These are phyloP conservation scores for Botrytis byssoidea DNA, from an alignment of 2,329 filamentous ascomycete species.

Conservation along the genomic window DNA sequence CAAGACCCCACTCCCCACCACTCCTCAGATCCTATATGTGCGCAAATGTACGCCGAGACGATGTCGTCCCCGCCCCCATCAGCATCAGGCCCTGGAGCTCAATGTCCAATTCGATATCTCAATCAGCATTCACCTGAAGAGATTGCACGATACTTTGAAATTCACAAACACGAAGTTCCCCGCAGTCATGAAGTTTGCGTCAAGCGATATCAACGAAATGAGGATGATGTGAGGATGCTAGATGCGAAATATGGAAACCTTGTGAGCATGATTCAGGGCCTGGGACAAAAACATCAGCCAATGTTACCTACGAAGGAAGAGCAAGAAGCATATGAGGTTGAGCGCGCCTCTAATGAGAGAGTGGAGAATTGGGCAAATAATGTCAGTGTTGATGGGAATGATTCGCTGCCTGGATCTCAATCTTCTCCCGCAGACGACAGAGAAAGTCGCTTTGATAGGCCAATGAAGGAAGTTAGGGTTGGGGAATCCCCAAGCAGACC, in stretches of 20 bases:
- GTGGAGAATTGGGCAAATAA: constrained; percentile 85
- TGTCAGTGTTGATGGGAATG: constrained; percentile 58
- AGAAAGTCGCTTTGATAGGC: constrained; percentile 75
- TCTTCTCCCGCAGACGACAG: constrained; percentile 53
- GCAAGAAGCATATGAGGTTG: constrained; percentile 41
- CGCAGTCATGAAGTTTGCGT: constrained; percentile 93
- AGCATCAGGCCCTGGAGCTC: constrained; percentile 54
- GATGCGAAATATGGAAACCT: constrained; percentile 87
- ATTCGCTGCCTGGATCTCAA: constrained; percentile 41
- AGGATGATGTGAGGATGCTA: constrained; percentile 79
- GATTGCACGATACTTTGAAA: constrained; percentile 89
- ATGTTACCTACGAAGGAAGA: constrained; percentile 66
- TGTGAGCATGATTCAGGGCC: constrained; percentile 89
- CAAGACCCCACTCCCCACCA: constrained; percentile 49
- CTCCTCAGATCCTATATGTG: constrained; percentile 60
- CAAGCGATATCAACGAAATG: constrained; percentile 82
- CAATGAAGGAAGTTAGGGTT: constrained; percentile 84
- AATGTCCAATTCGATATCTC: constrained; percentile 90
- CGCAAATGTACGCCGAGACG: constrained; percentile 61
- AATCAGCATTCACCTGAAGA: constrained; percentile 92
- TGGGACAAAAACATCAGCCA: constrained; percentile 83
- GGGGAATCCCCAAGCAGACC: constrained; percentile 91
- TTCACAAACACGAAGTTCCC: constrained; percentile 91
- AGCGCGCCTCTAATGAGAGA: constrained; percentile 61
- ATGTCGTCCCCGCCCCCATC: constrained; percentile 45